Base-by-base conservation (phyloP, 176 grass and related monocot genomes). In the Carex pumila region DNA sequence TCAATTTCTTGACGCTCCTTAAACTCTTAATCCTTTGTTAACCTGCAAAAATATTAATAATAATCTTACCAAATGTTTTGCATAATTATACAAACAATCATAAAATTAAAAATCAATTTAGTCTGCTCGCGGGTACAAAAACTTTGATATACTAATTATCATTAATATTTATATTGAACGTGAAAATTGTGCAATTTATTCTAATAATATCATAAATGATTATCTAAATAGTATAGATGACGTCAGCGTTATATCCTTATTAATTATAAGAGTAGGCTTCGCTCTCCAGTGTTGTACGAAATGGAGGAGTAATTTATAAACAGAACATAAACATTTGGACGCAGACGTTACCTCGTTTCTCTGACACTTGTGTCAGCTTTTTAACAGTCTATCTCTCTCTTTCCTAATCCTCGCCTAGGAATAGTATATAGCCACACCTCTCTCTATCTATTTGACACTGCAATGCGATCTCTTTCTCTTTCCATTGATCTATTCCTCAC, bases 271-370 rank as follows among this genome's bases (percentile, higher is more conserved):
- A 11, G 47, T 39, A 39, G 37, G 37, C 37, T 39, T 39, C 37
- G 37, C 18, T 7, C 39, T 39, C 39, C 15, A 39, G 15, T n/a
- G 4, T 45, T 76, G 29, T 2, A 62, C 5, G 53, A 61, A 80
- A 80, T 61, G 53, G 78, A 80, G 78, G 78, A 12, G 11, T 14
- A 41, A 25, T 53, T 75, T 68, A 53, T 75, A 75, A 82, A 55
- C 32, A 60, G 41, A 82, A 62, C 57, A 12, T 52, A 41, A 79
- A 30, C 3, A 17, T 89, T 63, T 74, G 78, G 88, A 89, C 52
- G 79, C 81, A 50, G 84, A 89, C 88, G 61, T 86, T 86, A 78
- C 88, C 88, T 89, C 88, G 79, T 89, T 86, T 74, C 21, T 86
- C 80, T 79, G 79, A 87, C 80, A 80, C 79, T 71, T 83, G 55